phyloP scores from a whole-genome alignment of 1,284 basidiomycete species.

The Flammula alnicola region DNA sequence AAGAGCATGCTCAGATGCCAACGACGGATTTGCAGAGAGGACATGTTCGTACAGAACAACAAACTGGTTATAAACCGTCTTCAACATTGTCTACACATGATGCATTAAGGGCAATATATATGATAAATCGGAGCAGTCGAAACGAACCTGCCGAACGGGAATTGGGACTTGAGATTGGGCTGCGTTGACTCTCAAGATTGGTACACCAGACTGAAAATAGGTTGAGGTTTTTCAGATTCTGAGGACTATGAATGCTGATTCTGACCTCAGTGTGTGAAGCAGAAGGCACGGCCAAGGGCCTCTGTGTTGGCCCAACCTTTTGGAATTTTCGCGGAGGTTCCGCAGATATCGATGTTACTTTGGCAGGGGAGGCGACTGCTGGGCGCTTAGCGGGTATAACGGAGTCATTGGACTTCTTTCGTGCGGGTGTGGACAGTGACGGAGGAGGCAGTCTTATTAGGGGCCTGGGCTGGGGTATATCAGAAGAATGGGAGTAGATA shows the following conservation, averaged over 20 bases:
- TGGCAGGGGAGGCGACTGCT: conserved; percentile 29
- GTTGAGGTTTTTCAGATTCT: conserved; percentile 5
- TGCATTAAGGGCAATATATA: conserved; percentile 16
- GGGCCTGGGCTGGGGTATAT: conserved; percentile 39
- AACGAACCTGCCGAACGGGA: conserved; percentile 67
- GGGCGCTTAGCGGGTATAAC: conserved; percentile 44
- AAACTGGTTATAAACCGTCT: conserved; percentile 73
- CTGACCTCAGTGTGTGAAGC: conserved; percentile 35
- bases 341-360: conserved; percentile 12
- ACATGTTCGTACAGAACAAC: conserved; percentile 63
- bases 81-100: conserved; percentile 64
- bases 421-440: conserved; percentile 11
- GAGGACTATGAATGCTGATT: conserved; percentile 23
- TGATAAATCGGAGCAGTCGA: conserved; percentile 13
- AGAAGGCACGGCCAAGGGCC: conserved; percentile 46
- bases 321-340: conserved; percentile 69
- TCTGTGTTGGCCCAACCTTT: conserved; percentile 47
- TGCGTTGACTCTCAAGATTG: conserved; percentile 67
- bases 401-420: conserved; percentile 12
- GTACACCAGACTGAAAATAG: conserved; percentile 56
- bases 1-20: conserved; percentile 77
- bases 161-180: conserved; percentile 69
- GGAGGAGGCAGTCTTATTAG: conserved; percentile 17
- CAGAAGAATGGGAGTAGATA: conserved; percentile 63
- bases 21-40: conserved; percentile 51